Evolutionary conservation across 345 rosid genomes (phyloP), one percentile per base, ranked within the genome.

Genomic region (Eucalyptus paniculata): DNA sequence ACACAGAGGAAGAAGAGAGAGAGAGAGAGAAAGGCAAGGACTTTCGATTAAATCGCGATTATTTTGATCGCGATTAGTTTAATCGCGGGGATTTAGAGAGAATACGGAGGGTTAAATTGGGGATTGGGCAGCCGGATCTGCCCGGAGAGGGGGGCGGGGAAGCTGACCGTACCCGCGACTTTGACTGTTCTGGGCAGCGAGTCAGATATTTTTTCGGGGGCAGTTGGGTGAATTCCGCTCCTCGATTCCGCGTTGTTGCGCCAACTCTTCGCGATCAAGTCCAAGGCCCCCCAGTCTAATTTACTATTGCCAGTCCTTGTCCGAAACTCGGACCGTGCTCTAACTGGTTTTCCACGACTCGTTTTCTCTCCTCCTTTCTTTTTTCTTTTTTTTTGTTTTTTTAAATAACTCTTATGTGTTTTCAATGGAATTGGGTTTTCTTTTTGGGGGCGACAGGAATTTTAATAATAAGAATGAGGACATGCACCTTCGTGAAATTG

Each of bases 121-220:
- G 28, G 8, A 44, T 89, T 45, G 83, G 87, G 47, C 40, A 32
- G 58, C 47, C 26, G 54, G 81, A 56, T 88, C 87, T 89, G 91
- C 91, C 89, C 91, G 87, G 34, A 50, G 50, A 18, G 26, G 30
- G 12, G 40, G 24, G 4, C 4, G 34, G 9, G 12, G 37, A 40
- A 7, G 18, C 67, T 50, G 89, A 81, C 90, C 87, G 90, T 82
- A 32, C 17, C 50, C 5, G 69, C 47, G 24, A 37, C 86, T 87
- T 37, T 72, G 87, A 87, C 89, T 77, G 80, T 87, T 87, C 88
- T 77, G 90, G 91, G 89, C 91, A 89, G 91, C 67, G 44, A 15
- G 45, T 47, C 60, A 88, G 90, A 89, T 87, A 89, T 89, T 89
- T 89, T 6, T 30, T 30, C 5, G 69, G 51, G 88, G 87, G 87